Base-by-base conservation (phyloP, 2,329 filamentous ascomycete genomes). In the Orbilia javanica region DNA sequence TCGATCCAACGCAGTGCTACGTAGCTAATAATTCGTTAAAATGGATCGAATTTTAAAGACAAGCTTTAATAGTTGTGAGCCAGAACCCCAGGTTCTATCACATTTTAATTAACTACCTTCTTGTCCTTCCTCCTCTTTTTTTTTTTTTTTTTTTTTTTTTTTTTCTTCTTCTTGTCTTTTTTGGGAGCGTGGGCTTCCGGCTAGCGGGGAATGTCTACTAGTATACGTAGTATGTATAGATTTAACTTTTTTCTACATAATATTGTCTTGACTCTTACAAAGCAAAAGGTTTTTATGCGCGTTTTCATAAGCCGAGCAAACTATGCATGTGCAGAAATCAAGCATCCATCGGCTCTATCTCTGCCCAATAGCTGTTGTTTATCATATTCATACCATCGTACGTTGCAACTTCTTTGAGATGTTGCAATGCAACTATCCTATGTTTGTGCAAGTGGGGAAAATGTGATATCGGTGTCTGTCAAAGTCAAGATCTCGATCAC, bases 311-410 rank as follows among this genome's bases (percentile, higher is more conserved):
- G 36, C 27, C 69, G 65, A 52, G 48, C 72, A 76, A 76, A 69
- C 65, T 44, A 15, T 60, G 72, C 65, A 65, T 44, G 36, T 66
- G 72, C 65, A 65, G 65, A 27, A 60, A 36, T 31, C 11, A 29
- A 20, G 22, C 55, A 53, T 20, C 27, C 7, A n/a, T 27, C 52
- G 42, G 48, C n/a, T 60, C 4, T 67, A 25, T 39, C 64, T 46
- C 29, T 57, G n/a, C 57, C 73, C 73, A 77, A 77, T 77, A 39
- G 34, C 22, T 27, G 25, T 48, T 52, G 42, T 11, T 27, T 62
- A 42, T 77, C 66, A 42, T 52, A 53, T 66, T 67, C 60, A 3
- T 36, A 25, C 34, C 3, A n/a, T 65, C 57, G 8, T 31, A 31
- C 39, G 7, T 2, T 27, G 1, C 27, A 11, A 7, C n/a, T 64